Percentiles rank a stretch among this genome's conserved stretches.
Conservation (phyloP, 164 flowering plant genomes). For the Nymphaea colorata region DNA sequence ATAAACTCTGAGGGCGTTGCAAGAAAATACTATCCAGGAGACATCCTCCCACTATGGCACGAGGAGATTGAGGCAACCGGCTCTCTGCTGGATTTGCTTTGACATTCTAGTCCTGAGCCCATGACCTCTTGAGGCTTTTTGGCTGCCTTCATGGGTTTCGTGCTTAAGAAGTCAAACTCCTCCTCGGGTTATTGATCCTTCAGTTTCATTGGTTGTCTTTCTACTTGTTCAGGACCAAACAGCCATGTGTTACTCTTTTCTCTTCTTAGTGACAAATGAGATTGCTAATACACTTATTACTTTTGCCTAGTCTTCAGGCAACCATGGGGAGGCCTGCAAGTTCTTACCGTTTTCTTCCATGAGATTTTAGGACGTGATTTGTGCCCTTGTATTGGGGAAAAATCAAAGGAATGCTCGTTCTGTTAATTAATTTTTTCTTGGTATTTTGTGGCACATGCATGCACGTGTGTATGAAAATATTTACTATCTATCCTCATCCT, state of each 20-base stretch:
- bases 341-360: background rate
- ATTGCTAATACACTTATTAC: background rate
- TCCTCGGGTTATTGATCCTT: no score
- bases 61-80: conserved; percentile 77
- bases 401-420: no score
- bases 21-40: conserved; percentile 77
- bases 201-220: background rate
- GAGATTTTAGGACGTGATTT: no score
- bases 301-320: no score
- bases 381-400: no score
- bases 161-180: background rate
- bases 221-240: background rate
- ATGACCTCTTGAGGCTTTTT: conserved; percentile 27
- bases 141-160: background rate
- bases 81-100: conserved; percentile 61
- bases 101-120: conserved; percentile 43
- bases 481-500: no score
- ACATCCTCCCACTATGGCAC: conserved; percentile 78
- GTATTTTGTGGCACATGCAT: no score
- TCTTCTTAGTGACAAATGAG: background rate
- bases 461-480: no score
- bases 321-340: background rate
- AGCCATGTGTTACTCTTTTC: background rate
- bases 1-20: conserved; percentile 79
- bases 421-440: no score